These are phyloP conservation scores for Tetraselmis striata DNA, from an alignment of 139 green algal species.

Conservation along the genomic window DNA sequence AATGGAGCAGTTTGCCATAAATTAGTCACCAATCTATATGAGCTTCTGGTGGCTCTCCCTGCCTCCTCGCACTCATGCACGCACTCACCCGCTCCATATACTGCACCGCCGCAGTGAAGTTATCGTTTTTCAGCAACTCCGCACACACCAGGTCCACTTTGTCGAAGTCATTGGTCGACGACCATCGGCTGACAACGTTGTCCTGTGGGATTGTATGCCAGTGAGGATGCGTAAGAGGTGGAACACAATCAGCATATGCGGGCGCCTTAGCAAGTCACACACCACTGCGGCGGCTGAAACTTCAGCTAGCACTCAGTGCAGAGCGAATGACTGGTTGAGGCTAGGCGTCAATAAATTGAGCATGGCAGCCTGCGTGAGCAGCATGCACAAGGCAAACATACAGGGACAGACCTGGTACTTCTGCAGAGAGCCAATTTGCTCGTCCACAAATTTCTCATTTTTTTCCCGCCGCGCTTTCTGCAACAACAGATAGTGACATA, in stretches of 20 bases:
- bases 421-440: not conserved
- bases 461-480: not conserved
- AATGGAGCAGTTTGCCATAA: too few relatives aligned
- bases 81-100: not conserved
- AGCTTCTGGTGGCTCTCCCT: too few relatives aligned
- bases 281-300: not conserved
- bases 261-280: not conserved
- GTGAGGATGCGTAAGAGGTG: too few relatives aligned
- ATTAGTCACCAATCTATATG: too few relatives aligned
- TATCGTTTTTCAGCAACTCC: not conserved
- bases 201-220: too few relatives aligned
- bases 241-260: not conserved
- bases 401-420: not conserved
- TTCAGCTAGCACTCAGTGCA: not conserved
- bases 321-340: not conserved
- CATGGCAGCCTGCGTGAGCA: not conserved
- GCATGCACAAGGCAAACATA: not conserved
- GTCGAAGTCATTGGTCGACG: not conserved
- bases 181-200: not conserved
- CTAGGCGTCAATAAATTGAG: not conserved
- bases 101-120: not conserved
- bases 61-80: too few relatives aligned
- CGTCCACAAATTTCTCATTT: not conserved
- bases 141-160: not conserved
- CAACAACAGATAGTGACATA: not conserved